Evolutionary conservation across 352 stramenopile species (phyloP), one percentile per base, ranked within the genome.

Genomic region (Phytopythium boreale): DNA sequence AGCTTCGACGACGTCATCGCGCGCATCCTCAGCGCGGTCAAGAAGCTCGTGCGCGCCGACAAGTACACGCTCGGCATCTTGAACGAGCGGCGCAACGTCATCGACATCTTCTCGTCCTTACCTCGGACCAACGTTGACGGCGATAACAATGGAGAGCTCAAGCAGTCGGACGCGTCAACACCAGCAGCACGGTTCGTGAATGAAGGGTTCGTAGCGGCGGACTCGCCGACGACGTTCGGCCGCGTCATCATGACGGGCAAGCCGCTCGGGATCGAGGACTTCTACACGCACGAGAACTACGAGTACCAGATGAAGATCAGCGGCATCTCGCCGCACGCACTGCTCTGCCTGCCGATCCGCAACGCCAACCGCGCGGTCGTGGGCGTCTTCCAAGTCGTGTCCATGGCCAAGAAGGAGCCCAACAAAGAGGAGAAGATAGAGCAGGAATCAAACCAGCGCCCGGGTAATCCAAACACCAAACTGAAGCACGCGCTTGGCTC

Each of bases 241-340:
- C 82, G 81, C 20, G 82, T 91, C 27, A 72, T 89, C 63, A 84
- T 90, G 82, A 87, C 81, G 2, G 79, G 67, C 20, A 79, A 82
- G 59, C 68, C 69, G 56, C 72, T 87, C 52, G 63, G 75, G 41
- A 87, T 88, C 44, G 75, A 79, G 29, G 75, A 87, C 22, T 80
- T 80, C 36, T 82, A 84, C 69, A 87, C 79, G 20, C 75, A 88
- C 41, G 76, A 75, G 43, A 77, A 79, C 59, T 88, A 83, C 70
- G 69, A 77, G 60, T 57, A 71, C 34, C 67, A 85, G 47, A 83
- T 69, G 61, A 76, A 74, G 61, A 67, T 66, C 29, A 71, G 46
- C 20, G 71, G 69, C 26, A 80, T 76, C 26, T 67, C 37, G 7
- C 61, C 76, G 15, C 74, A 79, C 41, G 80, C 79, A 14, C 59